Base-by-base conservation (phyloP, 306 rosid species). In the Ammopiptanthus mongolicus region DNA sequence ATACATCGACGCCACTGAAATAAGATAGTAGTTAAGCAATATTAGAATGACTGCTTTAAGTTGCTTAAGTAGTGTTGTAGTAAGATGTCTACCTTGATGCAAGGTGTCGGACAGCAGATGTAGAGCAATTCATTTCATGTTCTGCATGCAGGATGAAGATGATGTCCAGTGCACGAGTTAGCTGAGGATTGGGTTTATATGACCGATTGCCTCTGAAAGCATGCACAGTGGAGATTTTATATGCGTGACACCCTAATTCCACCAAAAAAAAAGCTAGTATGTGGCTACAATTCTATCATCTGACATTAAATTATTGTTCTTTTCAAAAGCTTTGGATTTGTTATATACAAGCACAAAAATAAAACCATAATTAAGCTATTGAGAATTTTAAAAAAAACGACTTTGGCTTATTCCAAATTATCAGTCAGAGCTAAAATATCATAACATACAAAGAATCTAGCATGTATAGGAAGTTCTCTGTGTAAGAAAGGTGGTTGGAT, bases 111-210 rank as follows among this genome's bases (percentile, higher is more conserved):
- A 88, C 95, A 75, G 96, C 88, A 28, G 97, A 86, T n/a, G 97
- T 93, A 37, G 97, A 93, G 81, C 98, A 93, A 80, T 90, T 93
- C 97, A 93, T 93, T 84, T 93, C 98, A 86, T 93, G 98, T 53
- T 93, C 97, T 5, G 98, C 98, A 53, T 93, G 98, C 76, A 93
- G 87, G 56, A 90, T 83, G 87, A 90, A 93, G 80, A 93, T 89
- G 61, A 93, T 86, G 80, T 93, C 98, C 25, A 93, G 67, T 3
- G 84, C 97, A 78, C 95, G 80, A 64, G 95, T 92, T 34, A 93
- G 85, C 74, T 80, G 83, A 59, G 90, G 91, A 78, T 90, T 93
- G 75, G 98, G 98, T 80, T 84, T 88, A 69, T 93, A 93, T 59
- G 95, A 74, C 73, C 88, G 87, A 67, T 90, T 86, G 71, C 97